Conservation (phyloP, 352 stramenopile species). For the Globisporangium echinulatum region DNA sequence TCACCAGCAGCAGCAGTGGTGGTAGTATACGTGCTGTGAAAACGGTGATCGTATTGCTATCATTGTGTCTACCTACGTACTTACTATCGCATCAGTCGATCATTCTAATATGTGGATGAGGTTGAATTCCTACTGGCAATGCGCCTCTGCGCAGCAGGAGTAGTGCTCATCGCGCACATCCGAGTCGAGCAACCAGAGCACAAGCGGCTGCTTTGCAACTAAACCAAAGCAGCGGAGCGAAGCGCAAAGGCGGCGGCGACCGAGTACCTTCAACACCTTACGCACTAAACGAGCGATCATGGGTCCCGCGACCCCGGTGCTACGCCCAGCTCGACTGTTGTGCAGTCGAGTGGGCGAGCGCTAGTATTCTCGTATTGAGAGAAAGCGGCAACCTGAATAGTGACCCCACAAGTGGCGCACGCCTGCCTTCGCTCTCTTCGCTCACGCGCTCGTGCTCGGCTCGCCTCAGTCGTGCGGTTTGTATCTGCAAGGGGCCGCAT, state of each 20-base stretch:
- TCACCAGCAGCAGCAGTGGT: too few relatives aligned
- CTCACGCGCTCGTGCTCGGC: neutral
- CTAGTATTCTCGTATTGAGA: slow-evolving; percentile 34
- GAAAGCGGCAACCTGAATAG: neutral
- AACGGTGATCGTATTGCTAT: too few relatives aligned
- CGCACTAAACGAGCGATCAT: slow-evolving; percentile 52
- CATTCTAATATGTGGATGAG: slow-evolving; percentile 26
- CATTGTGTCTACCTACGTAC: too few relatives aligned
- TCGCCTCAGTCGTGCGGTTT: neutral
- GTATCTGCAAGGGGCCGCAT: slow-evolving; percentile 14
- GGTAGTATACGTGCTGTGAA: too few relatives aligned
- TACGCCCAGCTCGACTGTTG: neutral
- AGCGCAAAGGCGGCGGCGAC: slow-evolving; percentile 17
- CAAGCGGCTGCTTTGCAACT: neutral
- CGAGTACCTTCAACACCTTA: slow-evolving; percentile 73
- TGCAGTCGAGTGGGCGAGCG: slow-evolving; percentile 20
- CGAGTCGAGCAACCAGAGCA: neutral
- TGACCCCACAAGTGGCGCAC: slow-evolving; percentile 4
- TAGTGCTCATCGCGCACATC: slow-evolving; percentile 47
- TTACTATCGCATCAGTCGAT: too few relatives aligned
- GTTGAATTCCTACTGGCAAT: slow-evolving; percentile 36
- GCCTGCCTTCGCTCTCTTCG: neutral
- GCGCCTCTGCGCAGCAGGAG: slow-evolving; percentile 28
- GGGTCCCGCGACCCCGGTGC: slow-evolving; percentile 76
- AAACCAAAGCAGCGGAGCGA: neutral